Evolutionary conservation across 306 rosid species (phyloP), one percentile per base, ranked within the genome.

Genomic region (Mimosa pudica): DNA sequence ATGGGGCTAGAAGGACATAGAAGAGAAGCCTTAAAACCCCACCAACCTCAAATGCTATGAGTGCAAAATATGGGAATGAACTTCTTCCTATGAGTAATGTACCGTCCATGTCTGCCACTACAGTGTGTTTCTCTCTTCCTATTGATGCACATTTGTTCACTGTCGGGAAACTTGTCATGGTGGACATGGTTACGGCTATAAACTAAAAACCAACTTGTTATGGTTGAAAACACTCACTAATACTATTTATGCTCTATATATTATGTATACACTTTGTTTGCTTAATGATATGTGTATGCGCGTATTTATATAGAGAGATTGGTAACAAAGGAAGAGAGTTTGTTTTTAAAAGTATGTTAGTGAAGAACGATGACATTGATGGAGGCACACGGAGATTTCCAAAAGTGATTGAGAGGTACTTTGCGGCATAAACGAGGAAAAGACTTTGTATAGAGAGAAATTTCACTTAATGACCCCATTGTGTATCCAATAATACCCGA

Each of bases 81-180:
- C 94, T 94, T 0, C 94, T 73, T 1, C 97, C 97, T 47, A 87
- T 66, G 2, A 94, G 90, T 51, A 94, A 76, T 0, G 98, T 94
- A 5, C 97, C 98, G 33, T 94, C 98, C 97, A 94, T 86, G 85
- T 94, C 97, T 0, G 97, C 88, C 1, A 94, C 98, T 67, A 94
- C 94, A 0, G 94, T 74, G 57, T 92, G 90, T 1, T 86, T 88
- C 66, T 94, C 97, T 5, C 97, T 81, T 2, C 90, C 97, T 0
- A 76, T 81, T 0, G 97, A 88, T 3, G 70, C 10, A 76, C 98
- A 94, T 74, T 86, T 87, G 57, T 79, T 79, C 5, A 92, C 82
- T 0, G 88, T 70, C 9, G 93, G 97, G 82, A 94, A 90, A 42
- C 54, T n/a, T 0, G 82, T 51, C 30, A 70, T 16, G 11, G 79